Evolutionary conservation across 1,284 basidiomycete species (phyloP), one percentile per base, ranked within the genome.

Genomic region (Cutaneotrichosporon sp.): DNA sequence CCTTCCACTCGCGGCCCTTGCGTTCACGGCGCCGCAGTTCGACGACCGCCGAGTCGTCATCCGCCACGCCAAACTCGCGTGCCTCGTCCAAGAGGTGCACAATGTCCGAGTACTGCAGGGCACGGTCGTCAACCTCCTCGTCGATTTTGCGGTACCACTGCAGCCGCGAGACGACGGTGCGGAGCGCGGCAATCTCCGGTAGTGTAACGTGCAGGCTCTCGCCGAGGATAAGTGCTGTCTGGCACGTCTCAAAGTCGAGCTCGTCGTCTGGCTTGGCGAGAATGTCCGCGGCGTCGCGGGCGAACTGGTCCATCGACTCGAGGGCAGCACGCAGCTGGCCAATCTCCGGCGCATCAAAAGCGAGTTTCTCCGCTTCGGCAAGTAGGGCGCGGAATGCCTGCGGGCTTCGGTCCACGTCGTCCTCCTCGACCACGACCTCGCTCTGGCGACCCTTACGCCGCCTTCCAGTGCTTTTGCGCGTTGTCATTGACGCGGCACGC

Each of bases 281-380:
- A 9, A 73, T 62, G 10, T 55, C 50, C 14, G 46, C 42, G 2
- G 70, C 74, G 35, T 73, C 60, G 4, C 58, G 50, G 26, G 62
- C 59, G 63, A 76, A 76, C 10, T 59, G 55, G 10, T 63, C 49
- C 44, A 72, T 69, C 1, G 62, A 58, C 1, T 57, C 46, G 15
- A 70, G 37, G 8, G 70, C 57, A 41, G 71, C 68, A 41, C 66
- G 59, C 18, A 76, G 51, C 50, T 71, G 70, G 1, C 49, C 42
- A 5, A 74, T 64, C 48, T 76, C 75, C 4, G 70, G 70, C 4
- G 73, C 56, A 35, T 76, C 75, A 41, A 76, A 76, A 2, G 68
- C 67, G 1, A 76, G 54, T 30, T 56, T 42, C 12, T 72, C 65
- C 4, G 63, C 70, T 48, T 72, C 63, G 2, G 54, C 23, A 20